Percentiles rank a stretch among this genome's conserved stretches.
These are phyloP conservation scores for Agrocybe pediades DNA, from an alignment of 768 basidiomycete genomes.

Conservation along the genomic window DNA sequence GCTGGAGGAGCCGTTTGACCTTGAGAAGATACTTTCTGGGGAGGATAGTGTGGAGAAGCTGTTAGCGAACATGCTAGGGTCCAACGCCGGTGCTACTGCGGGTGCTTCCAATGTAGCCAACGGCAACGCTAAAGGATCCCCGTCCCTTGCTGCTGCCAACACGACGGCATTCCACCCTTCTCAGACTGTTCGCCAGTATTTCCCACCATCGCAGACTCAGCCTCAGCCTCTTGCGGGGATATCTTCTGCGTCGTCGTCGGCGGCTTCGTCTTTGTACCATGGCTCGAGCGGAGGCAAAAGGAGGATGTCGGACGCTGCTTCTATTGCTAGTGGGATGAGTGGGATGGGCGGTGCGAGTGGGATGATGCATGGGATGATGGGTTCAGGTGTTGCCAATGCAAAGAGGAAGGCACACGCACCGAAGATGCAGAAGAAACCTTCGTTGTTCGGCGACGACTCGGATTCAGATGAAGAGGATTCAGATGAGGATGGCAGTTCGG, in stretches of 20 bases:
- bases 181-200: too few relatives aligned
- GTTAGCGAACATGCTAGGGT: conserved; percentile 10
- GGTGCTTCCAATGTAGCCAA: neutral
- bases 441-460: conserved; percentile 14
- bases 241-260: conserved; percentile 4
- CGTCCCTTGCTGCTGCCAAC: neutral
- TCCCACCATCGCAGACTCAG: neutral
- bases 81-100: too few relatives aligned
- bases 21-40: conserved; percentile 13
- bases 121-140: neutral
- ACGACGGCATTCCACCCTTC: too few relatives aligned
- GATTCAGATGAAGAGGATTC: conserved; percentile 17
- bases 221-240: neutral
- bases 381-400: neutral
- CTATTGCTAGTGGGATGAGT: neutral
- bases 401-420: neutral
- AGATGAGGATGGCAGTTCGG: conserved; percentile 7
- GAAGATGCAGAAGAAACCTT: conserved; percentile 5
- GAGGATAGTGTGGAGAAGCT: conserved; percentile 16
- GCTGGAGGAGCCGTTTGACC: conserved; percentile 13
- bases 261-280: neutral
- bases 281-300: neutral
- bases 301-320: neutral
- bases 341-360: neutral
- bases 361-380: neutral